Base-by-base conservation (phyloP, 2,329 filamentous ascomycete species). In the Macrophomina tecta region DNA sequence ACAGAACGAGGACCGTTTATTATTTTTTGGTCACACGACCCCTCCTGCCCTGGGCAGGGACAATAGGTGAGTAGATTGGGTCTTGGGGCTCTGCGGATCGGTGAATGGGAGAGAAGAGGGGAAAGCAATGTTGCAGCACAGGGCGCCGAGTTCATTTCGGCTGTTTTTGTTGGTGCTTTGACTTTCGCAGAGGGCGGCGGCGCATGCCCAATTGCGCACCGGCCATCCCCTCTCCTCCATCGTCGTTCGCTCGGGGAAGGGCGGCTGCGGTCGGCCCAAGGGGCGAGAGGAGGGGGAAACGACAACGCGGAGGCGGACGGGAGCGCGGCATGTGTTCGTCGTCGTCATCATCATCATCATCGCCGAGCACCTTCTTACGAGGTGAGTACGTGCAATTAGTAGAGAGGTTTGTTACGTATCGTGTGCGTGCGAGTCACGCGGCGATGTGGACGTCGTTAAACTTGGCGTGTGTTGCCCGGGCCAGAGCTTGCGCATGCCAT, bases 141-240 rank as follows among this genome's bases (percentile, higher is more conserved):
- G 58, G 58, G 32, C 36, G 30, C 42, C 12, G 23, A 23, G 5
- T 46, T 62, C 58, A 62, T 62, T 45, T 62, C 58, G 58, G 58
- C 58, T 62, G 49, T 23, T 23, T 23, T 23, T 23, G 23, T 30
- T n/a, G 32, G 28, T 28, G 30, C 32, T 61, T 23, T 40, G 36
- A 30, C 32, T 62, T 49, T 18, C 12, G n/a, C 32, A 28, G 12
- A 16, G 16, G 56, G 30, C 56, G 11, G 6, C n/a, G 34, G 34
- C n/a, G 30, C 12, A 28, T 14, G 51, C 51, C 16, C 51, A 49
- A 23, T 23, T 18, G 36, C 38, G 58, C 58, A 62, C 34, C n/a
- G 45, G 58, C 58, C 58, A 62, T 62, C 42, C 9, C 18, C 6
- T 18, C 11, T 23, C 2, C 23, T 23, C 3, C 23, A 23, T 23